Conservation (phyloP, 768 basidiomycete genomes). For the Scleroderma citrinum region DNA sequence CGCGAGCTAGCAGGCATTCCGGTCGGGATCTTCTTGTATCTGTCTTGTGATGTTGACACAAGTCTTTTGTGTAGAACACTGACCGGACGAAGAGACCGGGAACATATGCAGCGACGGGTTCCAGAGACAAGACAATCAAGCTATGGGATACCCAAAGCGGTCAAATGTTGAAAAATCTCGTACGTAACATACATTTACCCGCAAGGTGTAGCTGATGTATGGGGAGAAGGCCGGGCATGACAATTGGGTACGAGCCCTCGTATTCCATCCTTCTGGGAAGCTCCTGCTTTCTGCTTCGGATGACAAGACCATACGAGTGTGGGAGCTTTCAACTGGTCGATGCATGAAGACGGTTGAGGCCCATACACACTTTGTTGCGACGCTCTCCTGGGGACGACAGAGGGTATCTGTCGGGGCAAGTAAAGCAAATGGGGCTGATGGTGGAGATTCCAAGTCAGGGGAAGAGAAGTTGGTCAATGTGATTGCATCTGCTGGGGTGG, state of each 20-base stretch:
- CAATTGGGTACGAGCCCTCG: slow-evolving; percentile 84
- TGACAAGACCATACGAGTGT: slow-evolving; percentile 86
- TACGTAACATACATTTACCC: slow-evolving; percentile 27
- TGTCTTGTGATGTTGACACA: slow-evolving; percentile 1
- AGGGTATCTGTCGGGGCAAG: slow-evolving; percentile 35
- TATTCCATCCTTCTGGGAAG: slow-evolving; percentile 89
- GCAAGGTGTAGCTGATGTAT: slow-evolving; percentile 5
- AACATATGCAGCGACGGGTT: slow-evolving; percentile 71
- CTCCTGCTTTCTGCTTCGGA: slow-evolving; percentile 88
- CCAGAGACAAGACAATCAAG: slow-evolving; percentile 88
- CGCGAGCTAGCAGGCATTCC: slow-evolving; percentile 70
- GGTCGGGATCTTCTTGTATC: slow-evolving; percentile 35
- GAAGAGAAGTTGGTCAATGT: slow-evolving; percentile 64
- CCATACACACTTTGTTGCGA: slow-evolving; percentile 78
- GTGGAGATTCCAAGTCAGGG: slow-evolving; percentile 26
- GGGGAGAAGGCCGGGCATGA: slow-evolving; percentile 65
- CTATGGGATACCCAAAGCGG: slow-evolving; percentile 86
- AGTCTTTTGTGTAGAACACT: slow-evolving; percentile 35
- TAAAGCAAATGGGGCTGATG: slow-evolving; percentile 32
- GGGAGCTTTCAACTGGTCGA: slow-evolving; percentile 82
- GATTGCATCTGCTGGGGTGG: slow-evolving; percentile 62
- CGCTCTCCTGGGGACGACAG: slow-evolving; percentile 75
- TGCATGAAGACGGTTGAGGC: slow-evolving; percentile 86
- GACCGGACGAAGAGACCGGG: slow-evolving; percentile 46
- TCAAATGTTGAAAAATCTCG: slow-evolving; percentile 72